These are phyloP conservation scores for Amniculicola lignicola DNA, from an alignment of 495 filamentous ascomycete genomes.

Conservation along the genomic window DNA sequence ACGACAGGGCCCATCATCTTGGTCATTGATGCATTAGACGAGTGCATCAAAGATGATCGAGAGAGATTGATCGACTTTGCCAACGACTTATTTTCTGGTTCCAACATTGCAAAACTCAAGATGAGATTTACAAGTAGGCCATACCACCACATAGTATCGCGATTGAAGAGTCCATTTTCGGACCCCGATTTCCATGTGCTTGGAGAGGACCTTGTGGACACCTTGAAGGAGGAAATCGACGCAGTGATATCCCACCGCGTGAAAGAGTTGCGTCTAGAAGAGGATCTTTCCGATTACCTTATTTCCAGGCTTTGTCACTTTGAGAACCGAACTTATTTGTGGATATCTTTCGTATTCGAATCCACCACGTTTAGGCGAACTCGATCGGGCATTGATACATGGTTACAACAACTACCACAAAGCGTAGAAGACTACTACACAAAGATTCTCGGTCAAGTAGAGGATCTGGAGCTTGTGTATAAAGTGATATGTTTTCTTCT, in stretches of 20 bases:
- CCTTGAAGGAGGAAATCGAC: neutral
- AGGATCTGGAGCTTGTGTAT: neutral
- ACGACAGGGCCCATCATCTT: conserved; percentile 9
- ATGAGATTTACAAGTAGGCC: conserved; percentile 21
- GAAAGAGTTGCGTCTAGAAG: neutral
- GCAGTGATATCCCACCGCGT: neutral
- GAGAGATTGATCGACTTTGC: neutral
- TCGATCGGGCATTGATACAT: neutral
- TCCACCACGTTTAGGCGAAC: neutral
- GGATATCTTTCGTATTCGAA: neutral
- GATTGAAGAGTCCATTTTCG: neutral
- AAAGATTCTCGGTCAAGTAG: neutral
- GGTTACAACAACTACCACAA: neutral
- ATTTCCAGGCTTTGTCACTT: neutral
- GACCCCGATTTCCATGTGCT: neutral
- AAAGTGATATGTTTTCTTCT: neutral
- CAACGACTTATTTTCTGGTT: neutral
- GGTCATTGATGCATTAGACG: conserved; percentile 17
- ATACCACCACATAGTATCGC: conserved; percentile 9
- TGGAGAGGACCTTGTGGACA: neutral
- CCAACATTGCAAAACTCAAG: neutral
- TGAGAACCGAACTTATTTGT: neutral
- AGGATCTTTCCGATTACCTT: neutral
- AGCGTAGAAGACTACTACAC: neutral
- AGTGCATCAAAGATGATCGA: conserved; percentile 10